A percentile compares a stretch with the other conserved stretches of the same genome.
These are phyloP conservation scores for Malassezia japonica DNA, from an alignment of 1,284 basidiomycete species.

Conservation along the genomic window DNA sequence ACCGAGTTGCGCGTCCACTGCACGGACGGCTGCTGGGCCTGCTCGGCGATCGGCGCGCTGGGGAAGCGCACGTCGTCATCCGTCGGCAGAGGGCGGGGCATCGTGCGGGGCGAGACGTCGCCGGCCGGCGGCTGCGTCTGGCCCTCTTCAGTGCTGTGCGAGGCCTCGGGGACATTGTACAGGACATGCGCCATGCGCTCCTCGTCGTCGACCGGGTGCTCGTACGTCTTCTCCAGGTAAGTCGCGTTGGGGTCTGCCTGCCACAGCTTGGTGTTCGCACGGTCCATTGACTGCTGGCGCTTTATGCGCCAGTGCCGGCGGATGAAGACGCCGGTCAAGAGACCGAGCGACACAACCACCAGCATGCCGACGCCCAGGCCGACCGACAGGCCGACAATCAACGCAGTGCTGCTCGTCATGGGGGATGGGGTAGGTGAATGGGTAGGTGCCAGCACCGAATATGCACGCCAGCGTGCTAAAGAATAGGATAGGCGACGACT, in stretches of 20 bases:
- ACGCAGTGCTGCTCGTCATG: not conserved
- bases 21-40: not conserved
- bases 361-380: conserved; percentile 11
- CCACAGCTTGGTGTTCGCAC: not conserved
- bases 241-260: not conserved
- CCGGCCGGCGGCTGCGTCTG: not conserved
- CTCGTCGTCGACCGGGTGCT: not conserved
- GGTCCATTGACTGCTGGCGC: conserved; percentile 8
- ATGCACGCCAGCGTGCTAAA: conserved; percentile 15
- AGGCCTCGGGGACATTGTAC: conserved; percentile 6
- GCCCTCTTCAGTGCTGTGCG: not conserved
- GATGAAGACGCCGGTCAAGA: conserved; percentile 3
- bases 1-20: not conserved
- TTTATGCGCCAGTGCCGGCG: conserved; percentile 11
- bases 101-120: not conserved
- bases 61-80: conserved; percentile 10
- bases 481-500: not conserved
- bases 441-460: conserved; percentile 12
- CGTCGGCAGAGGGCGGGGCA: not conserved
- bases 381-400: conserved; percentile 7
- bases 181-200: not conserved
- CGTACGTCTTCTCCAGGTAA: conserved; percentile 1
- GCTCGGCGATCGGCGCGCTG: not conserved
- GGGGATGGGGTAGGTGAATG: not conserved
- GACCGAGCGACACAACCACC: conserved; percentile 4